Percentiles rank a stretch among this genome's conserved stretches.
These are phyloP conservation scores for Gnomoniopsis sp. DNA, from an alignment of 2,329 filamentous ascomycete genomes.

Conservation along the genomic window DNA sequence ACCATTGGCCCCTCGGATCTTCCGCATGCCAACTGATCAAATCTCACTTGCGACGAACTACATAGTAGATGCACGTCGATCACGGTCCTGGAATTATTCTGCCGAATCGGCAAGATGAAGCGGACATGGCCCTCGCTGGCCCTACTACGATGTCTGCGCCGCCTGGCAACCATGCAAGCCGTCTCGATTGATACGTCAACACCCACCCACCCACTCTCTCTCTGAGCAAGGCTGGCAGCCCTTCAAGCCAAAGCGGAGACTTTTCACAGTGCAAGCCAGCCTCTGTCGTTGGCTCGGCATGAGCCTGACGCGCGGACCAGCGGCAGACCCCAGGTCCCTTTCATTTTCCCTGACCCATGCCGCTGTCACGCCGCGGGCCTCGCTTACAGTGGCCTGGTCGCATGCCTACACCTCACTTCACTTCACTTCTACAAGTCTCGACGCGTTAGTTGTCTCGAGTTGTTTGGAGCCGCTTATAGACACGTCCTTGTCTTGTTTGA, in stretches of 20 bases:
- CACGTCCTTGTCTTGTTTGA: not conserved
- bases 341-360: slow-evolving; percentile 12
- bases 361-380: not conserved
- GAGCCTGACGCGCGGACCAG: slow-evolving; percentile 18
- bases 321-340: slow-evolving; percentile 15
- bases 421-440: not conserved
- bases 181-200: not conserved
- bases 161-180: not conserved
- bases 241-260: slow-evolving; percentile 3
- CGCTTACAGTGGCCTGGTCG: not conserved
- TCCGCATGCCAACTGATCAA: slow-evolving; percentile 11
- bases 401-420: slow-evolving; percentile 3
- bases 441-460: not conserved
- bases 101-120: not conserved
- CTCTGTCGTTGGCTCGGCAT: slow-evolving; percentile 9
- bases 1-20: slow-evolving; percentile 8
- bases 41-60: slow-evolving; percentile 5
- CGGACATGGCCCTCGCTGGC: not conserved
- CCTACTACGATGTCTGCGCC: not conserved
- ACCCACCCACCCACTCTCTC: too few species aligned
- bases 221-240: not conserved
- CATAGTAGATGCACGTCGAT: slow-evolving; percentile 1
- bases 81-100: not conserved
- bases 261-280: slow-evolving; percentile 5
- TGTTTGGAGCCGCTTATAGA: not conserved